Base-by-base conservation (phyloP, 139 green algal genomes). In the Tetradesmus obliquus region DNA sequence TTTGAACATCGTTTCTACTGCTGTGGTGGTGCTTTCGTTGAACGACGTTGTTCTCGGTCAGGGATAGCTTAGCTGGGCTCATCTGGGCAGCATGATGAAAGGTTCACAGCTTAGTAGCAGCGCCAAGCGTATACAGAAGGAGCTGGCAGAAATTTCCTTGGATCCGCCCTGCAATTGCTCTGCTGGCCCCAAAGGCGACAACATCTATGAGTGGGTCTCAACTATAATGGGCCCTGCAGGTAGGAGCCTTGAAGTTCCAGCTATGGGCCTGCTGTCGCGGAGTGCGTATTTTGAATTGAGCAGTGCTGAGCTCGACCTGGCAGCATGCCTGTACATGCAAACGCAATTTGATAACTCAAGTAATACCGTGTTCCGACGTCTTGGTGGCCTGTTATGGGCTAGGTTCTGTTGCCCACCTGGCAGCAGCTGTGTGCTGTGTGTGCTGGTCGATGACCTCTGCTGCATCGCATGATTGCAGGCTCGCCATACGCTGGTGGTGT, bases 111-210 rank as follows among this genome's bases (percentile, higher is more conserved):
- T 94, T 1, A 91, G 74, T 7, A 81, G 91, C 6, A 94, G 91
- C 9, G 94, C 94, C 0, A 95, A 95, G 81, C 92, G 94, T 45
- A 95, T 95, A 71, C 92, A 95, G 66, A 95, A 95, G 92, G 98
- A 99, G 94, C 93, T 99, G 12, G 97, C 97, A 7, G 98, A 99
- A 82, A 99, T 99, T 55, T 96, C 92, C 84, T 91, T 99, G 2
- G 98, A 99, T 92, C 98, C 98, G 71, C 98, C 97, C 20, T 95
- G 94, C 89, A 98, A 99, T 86, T 99, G 97, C 93, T 98, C 96
- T 13, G 98, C 98, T 24, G 98, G 98, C 0, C 98, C 98, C 1
- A 99, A 99, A 79, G 98, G 97, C n/a, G 98, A 99, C 94, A 99
- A 99, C 94, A 97, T 99, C 17, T 99, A 98, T 80, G 97, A 99